These are phyloP conservation scores for Gnomoniopsis smithogilvyi DNA, from an alignment of 2,329 filamentous ascomycete genomes.

Conservation along the genomic window DNA sequence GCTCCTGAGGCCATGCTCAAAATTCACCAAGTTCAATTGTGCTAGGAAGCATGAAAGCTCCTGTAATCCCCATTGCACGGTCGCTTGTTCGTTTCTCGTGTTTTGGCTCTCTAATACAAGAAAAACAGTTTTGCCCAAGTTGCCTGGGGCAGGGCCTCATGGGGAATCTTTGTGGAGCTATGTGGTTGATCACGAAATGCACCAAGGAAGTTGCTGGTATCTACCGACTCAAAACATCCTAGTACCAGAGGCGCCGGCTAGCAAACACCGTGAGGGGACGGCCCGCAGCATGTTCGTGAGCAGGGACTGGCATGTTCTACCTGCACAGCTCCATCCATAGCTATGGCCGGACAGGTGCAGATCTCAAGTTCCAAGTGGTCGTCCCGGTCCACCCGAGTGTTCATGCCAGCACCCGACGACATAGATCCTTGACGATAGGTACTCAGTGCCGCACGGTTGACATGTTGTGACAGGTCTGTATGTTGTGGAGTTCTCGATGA, in stretches of 20 bases:
- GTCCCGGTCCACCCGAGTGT: slow-evolving; percentile 7
- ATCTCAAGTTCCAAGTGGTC: not conserved
- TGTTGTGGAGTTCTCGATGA: not conserved
- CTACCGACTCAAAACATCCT: not conserved
- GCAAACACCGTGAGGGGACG: slow-evolving; percentile 6
- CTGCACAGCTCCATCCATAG: not conserved
- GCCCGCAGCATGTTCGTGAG: slow-evolving; percentile 13
- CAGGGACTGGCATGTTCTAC: slow-evolving; percentile 4
- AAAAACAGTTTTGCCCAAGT: no score
- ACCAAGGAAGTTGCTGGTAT: not conserved
- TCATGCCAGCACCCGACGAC: slow-evolving; percentile 15
- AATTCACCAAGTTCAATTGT: not conserved
- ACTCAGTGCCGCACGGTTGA: not conserved
- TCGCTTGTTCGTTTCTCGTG: no score
- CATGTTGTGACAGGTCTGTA: not conserved
- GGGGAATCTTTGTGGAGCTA: no score
- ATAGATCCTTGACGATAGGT: slow-evolving; percentile 2
- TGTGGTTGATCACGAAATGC: no score
- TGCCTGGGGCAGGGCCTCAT: no score
- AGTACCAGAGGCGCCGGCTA: not conserved
- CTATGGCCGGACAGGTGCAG: not conserved
- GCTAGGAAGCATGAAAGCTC: not conserved
- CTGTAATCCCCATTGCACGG: no score
- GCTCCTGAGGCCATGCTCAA: not conserved
- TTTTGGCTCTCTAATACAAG: no score